Evolutionary conservation across 2,329 filamentous ascomycete genomes (phyloP), one percentile per base, ranked within the genome.

Genomic region (Colletotrichum gloeosporioides): DNA sequence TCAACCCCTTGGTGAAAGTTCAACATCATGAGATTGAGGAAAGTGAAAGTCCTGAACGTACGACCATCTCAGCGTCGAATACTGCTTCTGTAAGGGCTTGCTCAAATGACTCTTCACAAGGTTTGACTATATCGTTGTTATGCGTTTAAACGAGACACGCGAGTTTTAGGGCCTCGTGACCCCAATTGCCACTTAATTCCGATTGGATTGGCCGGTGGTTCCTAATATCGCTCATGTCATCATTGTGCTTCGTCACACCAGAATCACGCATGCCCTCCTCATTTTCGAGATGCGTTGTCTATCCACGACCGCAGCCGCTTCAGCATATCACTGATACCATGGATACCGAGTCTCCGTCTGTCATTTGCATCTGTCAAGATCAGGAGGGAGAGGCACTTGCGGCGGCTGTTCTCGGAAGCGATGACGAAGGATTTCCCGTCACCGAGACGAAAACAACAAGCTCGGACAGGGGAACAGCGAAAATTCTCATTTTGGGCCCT

Each of bases 271-370:
- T 49, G n/a, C 18, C 13, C 44, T 49, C 44, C 44, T 49, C n/a
- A 13, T 13, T 49, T 4, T 49, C 0, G 44, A 49, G n/a, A 4
- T 49, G 44, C 0, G 1, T 8, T 22, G n/a, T 13, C 44, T 7
- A n/a, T 22, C 44, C 44, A 22, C 44, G n/a, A 49, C 44, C n/a
- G n/a, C 44, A 8, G 10, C 6, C n/a, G 10, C 44, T 49, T 49
- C 44, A 49, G 44, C 13, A 5, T 4, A 49, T 49, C n/a, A 4
- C 18, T 49, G 6, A 4, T 8, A 49, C 44, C 10, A 49, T 49
- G 44, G 10, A 22, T n/a, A 22, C 9, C 10, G n/a, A 49, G 7
- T 49, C 44, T 49, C 44, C 10, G 5, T 22, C 6, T 7, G 0
- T 49, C 1, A 7, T 49, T 8, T 49, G 44, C n/a, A 13, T 49